Evolutionary conservation across 805 yeast species (phyloP), one percentile per base, ranked within the genome.

Genomic region (Kodamaea neixiangensis): DNA sequence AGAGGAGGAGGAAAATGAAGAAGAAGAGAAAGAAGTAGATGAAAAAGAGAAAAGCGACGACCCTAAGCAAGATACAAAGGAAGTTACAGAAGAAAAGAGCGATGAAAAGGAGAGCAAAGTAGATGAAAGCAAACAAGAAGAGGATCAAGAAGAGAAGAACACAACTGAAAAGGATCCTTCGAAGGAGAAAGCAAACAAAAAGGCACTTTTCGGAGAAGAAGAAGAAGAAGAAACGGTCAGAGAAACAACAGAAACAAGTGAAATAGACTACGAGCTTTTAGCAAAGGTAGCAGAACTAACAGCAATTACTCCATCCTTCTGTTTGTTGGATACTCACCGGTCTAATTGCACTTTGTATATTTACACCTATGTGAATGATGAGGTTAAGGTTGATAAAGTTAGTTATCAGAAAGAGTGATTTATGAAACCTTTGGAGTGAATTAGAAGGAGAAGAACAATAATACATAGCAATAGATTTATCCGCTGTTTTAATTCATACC

Each of bases 311-410:
- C 97, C 98, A 3, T 88, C 96, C 48, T 93, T 94, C 66, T 91
- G 97, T 61, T 74, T 93, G 29, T 64, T 93, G 57, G 98, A 94
- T 61, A 81, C 91, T n/a, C 89, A 87, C 61, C 93, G 89, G 0
- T 67, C 84, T 0, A 79, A 80, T 1, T 86, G 96, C 58, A 87
- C 92, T 1, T 74, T 92, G 21, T 94, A 87, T 69, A 87, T 94
- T 53, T 94, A 94, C 74, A 87, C 94, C 9, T 76, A 85, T 59
- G 74, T 87, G 38, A 85, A 84, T 54, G 90, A 85, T 1, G 96
- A 90, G 52, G 92, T 94, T 31, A 89, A 88, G 65, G 97, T 94
- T 15, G 97, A 93, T 65, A 91, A 91, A 68, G 87, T 89, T 35
- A 66, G 68, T 44, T 72, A 70, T 55, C 44, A 49, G 19, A 52